phyloP scores from a whole-genome alignment of 2,329 filamentous ascomycete species.

The Plenodomus biglobosus region DNA sequence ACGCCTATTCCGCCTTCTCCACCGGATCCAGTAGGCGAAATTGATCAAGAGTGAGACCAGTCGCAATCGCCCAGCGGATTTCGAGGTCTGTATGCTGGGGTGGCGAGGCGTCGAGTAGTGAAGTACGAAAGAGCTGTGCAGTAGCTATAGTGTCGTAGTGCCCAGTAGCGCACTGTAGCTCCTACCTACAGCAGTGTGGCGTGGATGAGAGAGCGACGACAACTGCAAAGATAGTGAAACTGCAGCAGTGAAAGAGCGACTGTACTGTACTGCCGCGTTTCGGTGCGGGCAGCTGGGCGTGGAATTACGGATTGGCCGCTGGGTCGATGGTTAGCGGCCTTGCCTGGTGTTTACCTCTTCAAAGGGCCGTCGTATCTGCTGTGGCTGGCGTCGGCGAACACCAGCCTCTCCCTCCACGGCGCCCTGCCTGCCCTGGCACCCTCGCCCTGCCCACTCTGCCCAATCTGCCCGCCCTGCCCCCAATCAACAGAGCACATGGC shows the following conservation, averaged over 20 bases:
- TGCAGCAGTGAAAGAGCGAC: conserved; percentile 25
- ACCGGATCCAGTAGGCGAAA: neutral
- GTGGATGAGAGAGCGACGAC: neutral
- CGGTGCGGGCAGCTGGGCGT: too few species aligned
- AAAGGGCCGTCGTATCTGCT: neutral
- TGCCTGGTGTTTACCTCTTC: too few species aligned
- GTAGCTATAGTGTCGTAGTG: neutral
- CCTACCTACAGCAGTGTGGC: too few species aligned
- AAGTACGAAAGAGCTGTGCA: neutral
- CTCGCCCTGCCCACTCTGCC: too few species aligned
- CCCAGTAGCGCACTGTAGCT: too few species aligned
- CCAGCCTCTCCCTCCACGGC: conserved; percentile 19
- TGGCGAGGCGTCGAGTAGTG: neutral
- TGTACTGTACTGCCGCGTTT: conserved; percentile 2
- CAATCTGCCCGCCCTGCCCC: too few species aligned
- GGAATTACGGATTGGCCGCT: too few species aligned
- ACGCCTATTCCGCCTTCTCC: neutral
- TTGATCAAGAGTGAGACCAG: conserved; percentile 2
- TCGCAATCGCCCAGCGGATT: neutral
- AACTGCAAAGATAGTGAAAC: conserved; percentile 4
- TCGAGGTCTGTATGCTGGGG: too few species aligned
- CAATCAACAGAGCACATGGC: neutral
- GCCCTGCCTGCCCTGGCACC: neutral
- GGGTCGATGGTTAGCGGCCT: too few species aligned
- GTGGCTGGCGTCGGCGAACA: conserved; percentile 3